Percentiles rank a stretch among this genome's conserved stretches.
phyloP scores from a whole-genome alignment of 345 rosid species.

The Citrus unshiu region DNA sequence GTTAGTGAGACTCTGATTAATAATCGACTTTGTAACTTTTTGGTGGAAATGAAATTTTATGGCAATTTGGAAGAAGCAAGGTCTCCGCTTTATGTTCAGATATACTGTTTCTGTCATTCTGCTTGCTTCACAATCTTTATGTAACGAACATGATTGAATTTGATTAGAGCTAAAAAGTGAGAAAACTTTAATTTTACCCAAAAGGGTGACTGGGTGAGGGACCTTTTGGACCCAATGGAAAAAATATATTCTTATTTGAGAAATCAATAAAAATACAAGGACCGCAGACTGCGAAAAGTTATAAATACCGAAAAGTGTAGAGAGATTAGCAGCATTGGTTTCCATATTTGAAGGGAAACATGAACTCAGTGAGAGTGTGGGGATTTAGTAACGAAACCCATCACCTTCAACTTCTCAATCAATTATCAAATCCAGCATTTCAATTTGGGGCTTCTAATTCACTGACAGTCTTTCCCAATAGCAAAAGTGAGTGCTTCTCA shows the following conservation, averaged over 20 bases:
- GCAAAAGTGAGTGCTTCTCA: background rate
- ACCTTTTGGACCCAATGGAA: too few species aligned
- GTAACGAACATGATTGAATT: too few species aligned
- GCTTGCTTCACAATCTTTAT: too few species aligned
- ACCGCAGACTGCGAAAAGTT: too few species aligned
- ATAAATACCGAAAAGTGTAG: too few species aligned
- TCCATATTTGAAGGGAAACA: background rate
- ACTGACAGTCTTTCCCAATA: background rate
- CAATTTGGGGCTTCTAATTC: background rate
- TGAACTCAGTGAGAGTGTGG: background rate
- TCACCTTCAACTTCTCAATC: background rate
- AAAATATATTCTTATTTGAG: too few species aligned
- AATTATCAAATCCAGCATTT: background rate
- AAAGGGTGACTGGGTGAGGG: too few species aligned
- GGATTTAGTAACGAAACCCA: background rate
- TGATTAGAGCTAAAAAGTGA: too few species aligned
- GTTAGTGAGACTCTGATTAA: background rate
- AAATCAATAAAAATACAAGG: too few species aligned
- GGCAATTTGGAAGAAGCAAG: constrained; percentile 1
- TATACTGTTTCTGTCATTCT: too few species aligned
- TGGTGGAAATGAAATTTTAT: background rate
- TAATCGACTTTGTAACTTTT: background rate
- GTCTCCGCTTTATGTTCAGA: too few species aligned
- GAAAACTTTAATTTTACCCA: too few species aligned
- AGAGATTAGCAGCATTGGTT: background rate